phyloP scores from a whole-genome alignment of 441 rosid species.

The Raphanus hybrid region DNA sequence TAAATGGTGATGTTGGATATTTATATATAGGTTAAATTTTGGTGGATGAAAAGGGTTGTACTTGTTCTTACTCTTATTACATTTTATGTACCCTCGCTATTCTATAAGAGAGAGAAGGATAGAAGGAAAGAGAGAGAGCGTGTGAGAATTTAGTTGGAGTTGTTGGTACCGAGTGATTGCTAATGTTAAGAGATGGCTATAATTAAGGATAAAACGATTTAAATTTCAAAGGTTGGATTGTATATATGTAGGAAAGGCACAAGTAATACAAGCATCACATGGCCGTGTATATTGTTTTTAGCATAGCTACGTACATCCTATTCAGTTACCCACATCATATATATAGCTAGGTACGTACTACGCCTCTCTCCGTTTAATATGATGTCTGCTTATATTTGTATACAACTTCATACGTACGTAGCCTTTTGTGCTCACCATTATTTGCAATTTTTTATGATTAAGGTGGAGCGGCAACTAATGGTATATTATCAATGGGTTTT shows the following conservation, averaged over 20 bases:
- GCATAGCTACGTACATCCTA: slow-evolving; percentile 29
- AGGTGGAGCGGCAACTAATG: not conserved
- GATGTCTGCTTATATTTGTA: slow-evolving; percentile 31
- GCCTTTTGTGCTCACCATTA: slow-evolving; percentile 9
- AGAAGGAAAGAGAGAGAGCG: not conserved
- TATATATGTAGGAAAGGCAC: slow-evolving; percentile 16
- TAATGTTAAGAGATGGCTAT: not conserved
- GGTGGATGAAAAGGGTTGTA: slow-evolving; percentile 31
- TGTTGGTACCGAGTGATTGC: slow-evolving; percentile 34
- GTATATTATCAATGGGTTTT: too few species aligned
- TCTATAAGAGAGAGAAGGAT: not conserved
- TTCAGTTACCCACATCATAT: slow-evolving; percentile 32
- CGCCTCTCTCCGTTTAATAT: slow-evolving; percentile 19
- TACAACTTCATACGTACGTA: slow-evolving; percentile 32
- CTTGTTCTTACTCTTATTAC: slow-evolving; percentile 37
- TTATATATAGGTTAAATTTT: slow-evolving; percentile 41
- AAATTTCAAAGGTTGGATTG: not conserved
- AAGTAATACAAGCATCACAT: slow-evolving; percentile 37
- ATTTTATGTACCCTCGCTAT: not conserved
- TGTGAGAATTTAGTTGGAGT: slow-evolving; percentile 28
- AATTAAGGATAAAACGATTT: slow-evolving; percentile 5
- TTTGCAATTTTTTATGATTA: not conserved
- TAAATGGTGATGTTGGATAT: slow-evolving; percentile 37
- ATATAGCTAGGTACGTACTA: slow-evolving; percentile 18
- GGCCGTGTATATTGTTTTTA: slow-evolving; percentile 39